Conservation (phyloP, 2,329 filamentous ascomycete species). For the Elsinoe fawcettii region DNA sequence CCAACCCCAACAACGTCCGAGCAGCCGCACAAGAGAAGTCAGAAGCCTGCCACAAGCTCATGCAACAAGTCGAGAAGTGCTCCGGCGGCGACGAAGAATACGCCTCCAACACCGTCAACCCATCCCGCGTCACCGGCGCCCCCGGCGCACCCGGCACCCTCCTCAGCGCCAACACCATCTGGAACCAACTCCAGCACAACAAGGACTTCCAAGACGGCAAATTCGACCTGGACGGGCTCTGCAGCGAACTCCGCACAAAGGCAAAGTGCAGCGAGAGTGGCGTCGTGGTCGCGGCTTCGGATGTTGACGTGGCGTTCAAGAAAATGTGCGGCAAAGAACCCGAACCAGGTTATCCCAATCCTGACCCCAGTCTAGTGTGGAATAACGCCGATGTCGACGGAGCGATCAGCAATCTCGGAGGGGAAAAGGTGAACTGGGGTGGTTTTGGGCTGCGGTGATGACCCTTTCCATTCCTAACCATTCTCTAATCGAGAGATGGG, state of each 20-base stretch:
- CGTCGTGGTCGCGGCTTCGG: constrained; percentile 78
- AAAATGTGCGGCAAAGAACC: constrained; percentile 34
- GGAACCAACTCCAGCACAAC: constrained; percentile 84
- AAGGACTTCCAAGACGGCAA: constrained; percentile 83
- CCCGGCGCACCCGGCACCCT: constrained; percentile 55
- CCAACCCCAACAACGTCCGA: constrained; percentile 20
- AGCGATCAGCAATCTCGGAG: neutral
- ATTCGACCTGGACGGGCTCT: constrained; percentile 88
- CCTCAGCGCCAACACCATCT: constrained; percentile 84
- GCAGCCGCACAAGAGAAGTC: constrained; percentile 15
- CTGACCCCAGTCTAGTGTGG: constrained; percentile 7
- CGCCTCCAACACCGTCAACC: constrained; percentile 20
- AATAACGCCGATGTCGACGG: neutral
- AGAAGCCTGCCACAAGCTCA: constrained; percentile 47
- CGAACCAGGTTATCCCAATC: constrained; percentile 11
- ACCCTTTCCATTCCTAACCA: neutral
- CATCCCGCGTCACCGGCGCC: constrained; percentile 29
- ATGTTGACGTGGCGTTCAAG: constrained; percentile 62
- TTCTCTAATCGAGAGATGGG: neutral
- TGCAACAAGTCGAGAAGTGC: constrained; percentile 68
- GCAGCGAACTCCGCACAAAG: constrained; percentile 87
- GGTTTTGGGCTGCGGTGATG: constrained; percentile 9
- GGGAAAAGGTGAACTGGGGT: constrained; percentile 10
- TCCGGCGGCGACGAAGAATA: constrained; percentile 60
- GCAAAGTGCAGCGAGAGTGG: constrained; percentile 89